Base-by-base conservation (phyloP, 257 asterid genomes). In the Solanum medicagineum region DNA sequence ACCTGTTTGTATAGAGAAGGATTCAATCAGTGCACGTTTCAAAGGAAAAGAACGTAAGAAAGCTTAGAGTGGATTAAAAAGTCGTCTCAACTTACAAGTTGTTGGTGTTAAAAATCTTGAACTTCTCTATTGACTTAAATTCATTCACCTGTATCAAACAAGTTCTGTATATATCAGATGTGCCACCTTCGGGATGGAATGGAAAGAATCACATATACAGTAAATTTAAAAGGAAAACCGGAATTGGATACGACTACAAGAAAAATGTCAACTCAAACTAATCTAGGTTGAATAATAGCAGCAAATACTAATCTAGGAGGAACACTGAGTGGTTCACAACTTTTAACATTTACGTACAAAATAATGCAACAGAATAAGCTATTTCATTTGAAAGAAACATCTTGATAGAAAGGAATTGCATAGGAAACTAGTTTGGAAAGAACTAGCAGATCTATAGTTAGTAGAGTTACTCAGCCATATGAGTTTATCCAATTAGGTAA, bases 51-150 rank as follows among this genome's bases (percentile, higher is more conserved):
- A 24, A 26, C 63, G 47, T 32, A 45, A 59, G 42, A 22, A 85
- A 45, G 77, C 69, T 45, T 15, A 24, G 44, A 32, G 81, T 3
- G 7, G 84, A 1, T 59, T 14, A 45, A 83, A 51, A 62, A 81
- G 63, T 70, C 65, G 17, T 60, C 44, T n/a, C 55, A 51, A 86
- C 98, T 92, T 89, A 97, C 99, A 97, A 89, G 90, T 97, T 97
- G 94, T 97, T 95, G 88, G 99, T 97, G 89, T 97, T 97, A 93
- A 97, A 97, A 87, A 95, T 97, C 87, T 95, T 97, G 94, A 97
- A 97, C 94, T 97, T 97, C 90, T 97, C 99, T 40, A 97, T 95
- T 12, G 99, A 95, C 91, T 97, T 97, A 87, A 97, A 97, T 84
- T 97, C 98, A 85, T 89, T 92, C 55, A 94, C 95, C 99, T 97